These are phyloP conservation scores for Thraustotheca clavata DNA, from an alignment of 352 stramenopile genomes.

Conservation along the genomic window DNA sequence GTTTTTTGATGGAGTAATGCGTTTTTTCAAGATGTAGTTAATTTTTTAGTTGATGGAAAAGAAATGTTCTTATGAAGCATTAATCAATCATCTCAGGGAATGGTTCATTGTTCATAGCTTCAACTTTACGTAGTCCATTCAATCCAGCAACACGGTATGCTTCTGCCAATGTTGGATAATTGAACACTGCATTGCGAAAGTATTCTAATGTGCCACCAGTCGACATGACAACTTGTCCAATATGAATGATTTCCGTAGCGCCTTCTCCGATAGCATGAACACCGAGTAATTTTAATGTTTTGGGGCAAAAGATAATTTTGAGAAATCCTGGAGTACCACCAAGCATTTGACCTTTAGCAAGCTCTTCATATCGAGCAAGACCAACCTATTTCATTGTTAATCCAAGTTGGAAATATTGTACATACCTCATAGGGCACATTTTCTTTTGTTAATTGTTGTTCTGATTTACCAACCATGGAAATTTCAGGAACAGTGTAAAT, in stretches of 20 bases:
- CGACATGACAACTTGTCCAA: conserved; percentile 81
- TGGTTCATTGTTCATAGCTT: background rate
- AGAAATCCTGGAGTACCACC: conserved; percentile 72
- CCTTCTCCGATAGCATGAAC: conserved; percentile 86
- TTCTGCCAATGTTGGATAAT: conserved; percentile 88
- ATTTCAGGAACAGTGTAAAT: conserved; percentile 91
- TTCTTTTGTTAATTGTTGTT: conserved; percentile 74
- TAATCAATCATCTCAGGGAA: too few relatives aligned
- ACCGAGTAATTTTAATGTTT: conserved; percentile 69
- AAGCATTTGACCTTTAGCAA: conserved; percentile 87
- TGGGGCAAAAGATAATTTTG: conserved; percentile 83
- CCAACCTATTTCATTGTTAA: conserved; percentile 32
- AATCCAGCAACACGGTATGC: conserved; percentile 83
- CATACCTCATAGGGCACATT: conserved; percentile 67
- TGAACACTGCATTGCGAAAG: conserved; percentile 87
- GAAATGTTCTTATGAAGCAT: too few relatives aligned
- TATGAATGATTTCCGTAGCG: conserved; percentile 88
- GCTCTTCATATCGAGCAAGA: conserved; percentile 78
- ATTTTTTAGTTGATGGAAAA: too few relatives aligned
- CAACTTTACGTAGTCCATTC: conserved; percentile 57
- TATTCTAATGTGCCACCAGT: conserved; percentile 57
- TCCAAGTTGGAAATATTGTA: background rate
- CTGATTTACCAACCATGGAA: conserved; percentile 86
- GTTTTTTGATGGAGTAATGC: too few relatives aligned
- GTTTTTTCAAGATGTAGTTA: too few relatives aligned